Base-by-base conservation (phyloP, 768 basidiomycete genomes). In the Agrocybe chaxingu region DNA sequence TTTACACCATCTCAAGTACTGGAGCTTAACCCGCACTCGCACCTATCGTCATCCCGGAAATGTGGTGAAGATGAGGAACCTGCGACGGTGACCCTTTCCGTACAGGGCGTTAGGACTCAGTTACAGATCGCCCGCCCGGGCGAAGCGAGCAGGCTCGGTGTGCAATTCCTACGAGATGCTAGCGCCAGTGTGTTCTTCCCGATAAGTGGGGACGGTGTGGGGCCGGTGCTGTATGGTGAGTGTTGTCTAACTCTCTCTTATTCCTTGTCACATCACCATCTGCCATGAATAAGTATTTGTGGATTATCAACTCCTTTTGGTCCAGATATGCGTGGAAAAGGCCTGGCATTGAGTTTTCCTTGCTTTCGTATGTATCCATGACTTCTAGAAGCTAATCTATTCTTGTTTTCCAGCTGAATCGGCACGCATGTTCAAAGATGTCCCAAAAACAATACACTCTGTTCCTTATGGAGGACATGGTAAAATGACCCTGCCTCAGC, bases 111-210 rank as follows among this genome's bases (percentile, higher is more conserved):
- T 19, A 30, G 44, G 9, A 64, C 61, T 7, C 54, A 55, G n/a
- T 61, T 64, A 36, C 56, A 53, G 18, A 55, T 68, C 29, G 67
- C 59, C 6, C 56, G 58, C 6, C 50, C 55, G 13, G 67, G 65
- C 8, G 64, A 68, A 39, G 62, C 63, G 5, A 59, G 62, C 41
- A 46, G 67, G 39, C 50, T 68, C 13, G 67, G 67, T 1, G 65
- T 66, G 3, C 60, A 64, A 48, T 68, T 64, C 47, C 44, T 68
- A 13, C 53, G 62, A 34, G 67, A 68, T 32, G 61, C 65, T 7
- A 54, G 60, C 29, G 64, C 62, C 16, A 66, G 64, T 45, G 54
- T 68, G 1, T 64, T 62, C 44, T 59, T 65, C 42, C 61, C 63
- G 3, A 50, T 35, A 35, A 57, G 63, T 38, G 58, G 60, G 29